Evolutionary conservation across 2,329 filamentous ascomycete species (phyloP).

Genomic region (Periglandula ipomoeae): DNA sequence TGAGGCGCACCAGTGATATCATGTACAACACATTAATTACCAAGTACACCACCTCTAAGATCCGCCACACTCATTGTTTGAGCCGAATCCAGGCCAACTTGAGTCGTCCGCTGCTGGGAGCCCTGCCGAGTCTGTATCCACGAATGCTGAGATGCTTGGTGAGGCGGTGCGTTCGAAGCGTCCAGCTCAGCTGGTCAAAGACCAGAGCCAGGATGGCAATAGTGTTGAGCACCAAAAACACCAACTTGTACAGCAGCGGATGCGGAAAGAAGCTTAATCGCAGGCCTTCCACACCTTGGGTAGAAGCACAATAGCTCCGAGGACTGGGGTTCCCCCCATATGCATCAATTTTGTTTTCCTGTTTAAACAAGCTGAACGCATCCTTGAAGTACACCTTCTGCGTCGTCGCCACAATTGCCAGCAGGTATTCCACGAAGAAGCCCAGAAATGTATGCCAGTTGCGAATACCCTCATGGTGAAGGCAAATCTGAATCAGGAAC

Average conservation of each 20-base stretch:
- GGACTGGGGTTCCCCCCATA: slow-evolving; percentile 30
- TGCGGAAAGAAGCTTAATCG: slow-evolving; percentile 28
- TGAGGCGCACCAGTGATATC: slow-evolving; percentile 26
- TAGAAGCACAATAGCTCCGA: slow-evolving; percentile 27
- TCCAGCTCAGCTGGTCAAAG: slow-evolving; percentile 27
- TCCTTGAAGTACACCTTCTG: slow-evolving; percentile 26
- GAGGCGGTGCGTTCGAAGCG: slow-evolving; percentile 23
- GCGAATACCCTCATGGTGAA: slow-evolving; percentile 29
- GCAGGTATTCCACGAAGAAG: slow-evolving; percentile 28
- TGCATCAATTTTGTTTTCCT: slow-evolving; percentile 20
- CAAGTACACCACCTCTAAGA: slow-evolving; percentile 26
- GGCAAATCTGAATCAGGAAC: slow-evolving; percentile 27
- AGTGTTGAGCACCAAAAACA: slow-evolving; percentile 27
- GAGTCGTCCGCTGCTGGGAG: slow-evolving; percentile 18
- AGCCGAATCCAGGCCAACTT: slow-evolving; percentile 19
- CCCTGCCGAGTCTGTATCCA: slow-evolving; percentile 22
- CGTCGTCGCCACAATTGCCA: slow-evolving; percentile 27
- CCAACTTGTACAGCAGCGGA: slow-evolving; percentile 27
- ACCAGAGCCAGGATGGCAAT: slow-evolving; percentile 25
- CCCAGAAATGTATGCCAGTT: slow-evolving; percentile 32
- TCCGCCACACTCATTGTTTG: slow-evolving; percentile 25
- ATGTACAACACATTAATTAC: slow-evolving; percentile 30
- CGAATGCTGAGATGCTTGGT: slow-evolving; percentile 23
- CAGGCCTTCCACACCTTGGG: slow-evolving; percentile 23
- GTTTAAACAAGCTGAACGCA: slow-evolving; percentile 24